Conservation (phyloP, 257 asterid species). For the Solanum chilense region DNA sequence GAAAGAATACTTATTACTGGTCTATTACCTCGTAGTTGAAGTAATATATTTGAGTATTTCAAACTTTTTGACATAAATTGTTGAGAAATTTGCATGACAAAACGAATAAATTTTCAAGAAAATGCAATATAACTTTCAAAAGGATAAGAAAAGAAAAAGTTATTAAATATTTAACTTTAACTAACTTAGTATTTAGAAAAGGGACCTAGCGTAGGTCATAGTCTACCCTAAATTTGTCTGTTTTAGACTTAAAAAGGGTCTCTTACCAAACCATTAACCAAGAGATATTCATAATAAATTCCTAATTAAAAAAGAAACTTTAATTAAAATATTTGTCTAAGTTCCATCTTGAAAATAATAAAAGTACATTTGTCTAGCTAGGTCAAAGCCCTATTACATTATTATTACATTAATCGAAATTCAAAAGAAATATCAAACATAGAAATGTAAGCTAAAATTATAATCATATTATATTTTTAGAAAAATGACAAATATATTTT, state of each 20-base stretch:
- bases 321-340: background rate
- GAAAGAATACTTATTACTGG: accelerated
- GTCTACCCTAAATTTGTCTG: background rate
- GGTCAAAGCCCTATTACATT: background rate
- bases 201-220: background rate
- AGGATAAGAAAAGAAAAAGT: background rate
- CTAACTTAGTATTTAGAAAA: background rate
- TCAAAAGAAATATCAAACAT: too few species aligned
- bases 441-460: too few species aligned
- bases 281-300: background rate
- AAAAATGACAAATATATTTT: too few species aligned
- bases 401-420: background rate
- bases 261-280: background rate
- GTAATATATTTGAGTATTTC: background rate
- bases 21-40: background rate
- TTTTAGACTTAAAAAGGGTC: background rate
- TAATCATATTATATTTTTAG: too few species aligned
- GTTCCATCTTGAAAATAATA: background rate
- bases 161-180: background rate
- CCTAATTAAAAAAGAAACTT: background rate
- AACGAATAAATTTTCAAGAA: background rate
- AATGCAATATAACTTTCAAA: background rate
- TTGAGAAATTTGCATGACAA: background rate
- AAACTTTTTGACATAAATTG: background rate
- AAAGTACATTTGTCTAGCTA: background rate